A percentile compares a stretch with the other conserved stretches of the same genome.
Evolutionary conservation across 345 rosid species (phyloP).

Genomic region (Chamaenerion angustifolium): DNA sequence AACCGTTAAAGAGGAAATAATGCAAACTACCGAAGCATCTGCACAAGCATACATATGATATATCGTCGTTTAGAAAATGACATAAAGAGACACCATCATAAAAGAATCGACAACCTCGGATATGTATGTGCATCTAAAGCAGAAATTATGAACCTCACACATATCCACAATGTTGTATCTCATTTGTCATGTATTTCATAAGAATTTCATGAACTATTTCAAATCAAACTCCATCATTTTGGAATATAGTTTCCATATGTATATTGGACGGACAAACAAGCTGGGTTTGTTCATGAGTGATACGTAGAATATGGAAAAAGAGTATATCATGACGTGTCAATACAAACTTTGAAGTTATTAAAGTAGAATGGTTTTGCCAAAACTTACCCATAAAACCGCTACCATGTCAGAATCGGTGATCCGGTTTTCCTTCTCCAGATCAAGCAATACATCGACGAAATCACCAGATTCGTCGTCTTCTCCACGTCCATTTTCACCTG

Average conservation of each 20-base stretch:
- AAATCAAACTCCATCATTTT: too few relatives aligned
- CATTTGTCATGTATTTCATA: too few relatives aligned
- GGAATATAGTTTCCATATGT: too few relatives aligned
- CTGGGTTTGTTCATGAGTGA: too few relatives aligned
- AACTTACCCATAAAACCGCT: conserved; percentile 74
- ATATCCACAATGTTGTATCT: too few relatives aligned
- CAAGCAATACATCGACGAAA: conserved; percentile 73
- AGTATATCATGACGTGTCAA: too few relatives aligned
- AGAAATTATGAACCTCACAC: too few relatives aligned
- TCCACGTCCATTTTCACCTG: not conserved
- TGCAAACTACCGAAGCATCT: not conserved
- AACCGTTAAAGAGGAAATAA: not conserved
- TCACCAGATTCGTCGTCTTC: conserved; percentile 18
- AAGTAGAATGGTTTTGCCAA: not conserved
- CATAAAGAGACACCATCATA: not conserved
- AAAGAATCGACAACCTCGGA: not conserved
- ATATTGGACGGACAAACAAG: too few relatives aligned
- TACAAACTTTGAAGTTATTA: not conserved
- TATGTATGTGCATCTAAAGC: not conserved
- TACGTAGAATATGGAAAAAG: too few relatives aligned
- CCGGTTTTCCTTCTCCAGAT: conserved; percentile 38
- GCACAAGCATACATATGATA: not conserved
- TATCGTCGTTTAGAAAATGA: not conserved
- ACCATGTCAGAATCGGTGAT: conserved; percentile 57
- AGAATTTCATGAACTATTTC: too few relatives aligned